These are phyloP conservation scores for Toxicodendron radicans DNA, from an alignment of 345 rosid genomes.

Conservation along the genomic window DNA sequence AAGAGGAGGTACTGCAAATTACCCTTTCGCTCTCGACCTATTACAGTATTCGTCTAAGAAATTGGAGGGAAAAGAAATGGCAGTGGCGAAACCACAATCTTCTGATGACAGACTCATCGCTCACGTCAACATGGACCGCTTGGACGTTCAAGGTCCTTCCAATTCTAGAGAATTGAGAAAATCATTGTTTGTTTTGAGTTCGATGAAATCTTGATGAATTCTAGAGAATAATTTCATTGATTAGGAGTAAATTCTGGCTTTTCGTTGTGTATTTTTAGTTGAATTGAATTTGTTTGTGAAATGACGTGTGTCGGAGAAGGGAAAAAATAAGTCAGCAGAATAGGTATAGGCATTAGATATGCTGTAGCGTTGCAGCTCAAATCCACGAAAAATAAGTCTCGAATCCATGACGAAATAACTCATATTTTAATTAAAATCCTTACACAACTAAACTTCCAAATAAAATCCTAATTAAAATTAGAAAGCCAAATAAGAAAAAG, in stretches of 20 bases:
- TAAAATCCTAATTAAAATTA: too few relatives aligned
- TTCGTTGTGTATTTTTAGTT: background rate
- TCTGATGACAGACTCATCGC: conserved; percentile 74
- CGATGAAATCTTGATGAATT: background rate
- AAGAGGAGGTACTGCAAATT: too few relatives aligned
- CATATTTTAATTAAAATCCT: too few relatives aligned
- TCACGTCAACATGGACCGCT: conserved; percentile 96
- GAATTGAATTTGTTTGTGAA: background rate
- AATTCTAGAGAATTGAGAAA: background rate
- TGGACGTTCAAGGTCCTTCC: conserved; percentile 87
- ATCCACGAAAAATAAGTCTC: too few relatives aligned
- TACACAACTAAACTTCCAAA: too few relatives aligned
- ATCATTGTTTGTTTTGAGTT: background rate
- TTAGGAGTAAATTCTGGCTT: background rate
- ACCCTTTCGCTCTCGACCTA: too few relatives aligned
- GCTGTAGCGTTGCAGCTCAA: too few relatives aligned
- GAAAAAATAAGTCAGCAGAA: too few relatives aligned
- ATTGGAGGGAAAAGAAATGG: conserved; percentile 38
- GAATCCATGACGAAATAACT: too few relatives aligned
- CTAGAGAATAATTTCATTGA: background rate
- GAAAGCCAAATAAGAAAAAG: too few relatives aligned
- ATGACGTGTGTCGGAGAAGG: too few relatives aligned
- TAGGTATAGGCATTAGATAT: too few relatives aligned
- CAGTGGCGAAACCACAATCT: conserved; percentile 73
- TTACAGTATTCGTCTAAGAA: background rate